Percentiles rank a stretch among this genome's conserved stretches.
These are phyloP conservation scores for Solanum stenotomum DNA, from an alignment of 257 asterid species.

Conservation along the genomic window DNA sequence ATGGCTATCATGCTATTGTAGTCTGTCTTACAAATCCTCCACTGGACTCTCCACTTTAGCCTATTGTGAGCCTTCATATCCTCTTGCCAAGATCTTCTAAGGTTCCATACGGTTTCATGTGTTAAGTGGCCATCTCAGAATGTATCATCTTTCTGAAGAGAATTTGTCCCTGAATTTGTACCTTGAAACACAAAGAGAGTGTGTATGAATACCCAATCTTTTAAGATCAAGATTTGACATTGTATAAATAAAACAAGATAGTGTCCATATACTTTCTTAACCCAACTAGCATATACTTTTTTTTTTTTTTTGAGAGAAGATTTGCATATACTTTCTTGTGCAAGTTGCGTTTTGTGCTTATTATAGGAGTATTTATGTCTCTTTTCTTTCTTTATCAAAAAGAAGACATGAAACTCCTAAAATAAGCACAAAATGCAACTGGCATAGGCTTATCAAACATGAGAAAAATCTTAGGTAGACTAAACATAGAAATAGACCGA, in stretches of 20 bases:
- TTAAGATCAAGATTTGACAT: background rate
- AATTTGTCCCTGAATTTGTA: background rate
- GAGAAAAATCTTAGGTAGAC: background rate
- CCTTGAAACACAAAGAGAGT: background rate
- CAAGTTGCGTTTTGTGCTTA: background rate
- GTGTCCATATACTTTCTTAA: background rate
- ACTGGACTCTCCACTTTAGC: background rate
- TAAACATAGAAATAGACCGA: background rate
- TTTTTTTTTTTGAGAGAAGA: background rate
- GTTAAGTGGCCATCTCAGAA: background rate
- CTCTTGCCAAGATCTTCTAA: background rate
- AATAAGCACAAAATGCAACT: background rate
- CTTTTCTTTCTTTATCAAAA: background rate
- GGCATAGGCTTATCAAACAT: background rate
- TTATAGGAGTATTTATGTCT: background rate
- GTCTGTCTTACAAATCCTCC: background rate
- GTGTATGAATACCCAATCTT: background rate
- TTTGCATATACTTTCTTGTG: background rate
- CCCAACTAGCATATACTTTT: background rate
- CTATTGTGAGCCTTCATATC: background rate
- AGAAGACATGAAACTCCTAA: background rate
- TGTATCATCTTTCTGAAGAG: background rate
- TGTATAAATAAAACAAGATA: background rate
- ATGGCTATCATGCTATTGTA: background rate
- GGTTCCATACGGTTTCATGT: background rate